Evolutionary conservation across 2,329 filamentous ascomycete species (phyloP).

Genomic region (Trichoderma sp.): DNA sequence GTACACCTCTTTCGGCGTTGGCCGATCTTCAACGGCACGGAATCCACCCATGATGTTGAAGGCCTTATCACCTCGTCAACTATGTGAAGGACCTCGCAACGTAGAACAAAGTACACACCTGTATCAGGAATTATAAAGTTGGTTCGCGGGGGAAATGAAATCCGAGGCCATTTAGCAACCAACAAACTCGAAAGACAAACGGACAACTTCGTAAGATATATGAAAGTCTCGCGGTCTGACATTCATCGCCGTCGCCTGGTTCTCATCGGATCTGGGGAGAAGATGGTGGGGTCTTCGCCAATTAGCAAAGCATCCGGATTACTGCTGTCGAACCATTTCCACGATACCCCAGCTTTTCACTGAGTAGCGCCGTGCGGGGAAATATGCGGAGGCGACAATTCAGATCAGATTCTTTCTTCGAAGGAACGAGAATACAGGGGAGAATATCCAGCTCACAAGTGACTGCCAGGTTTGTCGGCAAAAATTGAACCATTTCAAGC

Average conservation of each 20-base stretch:
- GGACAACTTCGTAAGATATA: constrained; percentile 6
- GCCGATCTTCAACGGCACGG: constrained; percentile 54
- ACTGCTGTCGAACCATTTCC: neutral
- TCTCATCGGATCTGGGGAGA: constrained; percentile 8
- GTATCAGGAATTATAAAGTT: neutral
- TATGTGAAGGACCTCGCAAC: neutral
- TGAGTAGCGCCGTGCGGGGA: neutral
- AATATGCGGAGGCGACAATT: constrained; percentile 7
- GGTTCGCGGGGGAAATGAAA: neutral
- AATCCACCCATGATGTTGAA: constrained; percentile 39
- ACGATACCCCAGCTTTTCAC: constrained; percentile 8
- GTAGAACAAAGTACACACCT: neutral
- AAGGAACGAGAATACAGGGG: neutral
- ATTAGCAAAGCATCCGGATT: constrained; percentile 3
- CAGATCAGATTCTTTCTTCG: neutral
- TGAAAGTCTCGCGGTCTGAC: neutral
- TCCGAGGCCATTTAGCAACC: neutral
- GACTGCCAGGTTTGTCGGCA: neutral
- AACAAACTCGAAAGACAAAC: neutral
- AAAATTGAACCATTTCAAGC: neutral
- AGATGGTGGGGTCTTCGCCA: constrained; percentile 15
- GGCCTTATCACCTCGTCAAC: neutral
- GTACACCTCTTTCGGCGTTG: constrained; percentile 57
- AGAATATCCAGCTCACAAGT: neutral
- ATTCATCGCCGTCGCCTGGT: neutral